These are phyloP conservation scores for Jatropha podagrica DNA, from an alignment of 441 rosid genomes.

Conservation along the genomic window DNA sequence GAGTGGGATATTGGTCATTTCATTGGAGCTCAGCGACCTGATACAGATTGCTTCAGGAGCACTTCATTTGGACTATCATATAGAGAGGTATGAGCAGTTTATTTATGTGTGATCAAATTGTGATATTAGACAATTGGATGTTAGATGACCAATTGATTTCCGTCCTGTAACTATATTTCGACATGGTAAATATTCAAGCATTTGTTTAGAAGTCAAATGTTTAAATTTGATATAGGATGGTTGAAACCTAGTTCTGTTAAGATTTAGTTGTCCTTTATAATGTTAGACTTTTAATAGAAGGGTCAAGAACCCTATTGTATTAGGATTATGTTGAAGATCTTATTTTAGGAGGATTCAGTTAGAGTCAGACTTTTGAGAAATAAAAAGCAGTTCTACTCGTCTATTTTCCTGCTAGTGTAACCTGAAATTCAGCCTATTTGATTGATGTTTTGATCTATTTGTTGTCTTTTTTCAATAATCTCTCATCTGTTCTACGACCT, in stretches of 20 bases:
- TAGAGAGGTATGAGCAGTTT: conserved; percentile 45
- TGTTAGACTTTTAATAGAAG: background rate
- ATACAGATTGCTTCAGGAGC: conserved; percentile 86
- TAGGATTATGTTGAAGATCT: background rate
- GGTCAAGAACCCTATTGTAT: background rate
- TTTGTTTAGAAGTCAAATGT: background rate
- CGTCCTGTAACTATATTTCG: background rate
- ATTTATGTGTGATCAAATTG: conserved; percentile 2
- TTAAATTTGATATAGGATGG: background rate
- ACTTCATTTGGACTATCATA: conserved; percentile 68
- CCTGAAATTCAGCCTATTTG: background rate
- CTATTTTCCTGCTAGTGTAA: background rate
- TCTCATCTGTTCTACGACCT: background rate
- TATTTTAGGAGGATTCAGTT: background rate
- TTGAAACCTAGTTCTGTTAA: background rate
- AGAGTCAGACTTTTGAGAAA: background rate
- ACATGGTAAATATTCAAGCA: background rate
- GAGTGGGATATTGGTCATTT: conserved; percentile 98
- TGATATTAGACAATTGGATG: background rate
- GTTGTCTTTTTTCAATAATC: background rate
- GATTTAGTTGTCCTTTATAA: background rate
- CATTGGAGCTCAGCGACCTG: conserved; percentile 68
- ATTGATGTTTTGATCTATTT: background rate
- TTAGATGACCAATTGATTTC: background rate
- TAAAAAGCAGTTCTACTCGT: background rate